Base-by-base conservation (phyloP, 306 rosid species). In the Sindora glabra region DNA sequence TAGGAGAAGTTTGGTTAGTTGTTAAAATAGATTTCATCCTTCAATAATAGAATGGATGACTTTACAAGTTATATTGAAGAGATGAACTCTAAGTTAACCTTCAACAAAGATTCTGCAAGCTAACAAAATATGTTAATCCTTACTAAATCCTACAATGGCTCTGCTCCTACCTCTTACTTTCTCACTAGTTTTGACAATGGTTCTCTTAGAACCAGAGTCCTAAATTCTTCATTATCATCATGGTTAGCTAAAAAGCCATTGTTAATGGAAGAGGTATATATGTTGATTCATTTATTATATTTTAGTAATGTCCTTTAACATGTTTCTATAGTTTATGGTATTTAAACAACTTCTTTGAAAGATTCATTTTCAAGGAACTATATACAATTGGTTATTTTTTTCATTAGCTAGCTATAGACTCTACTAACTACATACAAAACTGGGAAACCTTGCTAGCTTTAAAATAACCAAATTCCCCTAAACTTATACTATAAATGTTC, bases 1-100 rank as follows among this genome's bases (percentile, higher is more conserved):
- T 86, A 89, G 30, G 99, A 89, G 65, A 92, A 92, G 81, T 86
- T 89, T 64, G 96, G 99, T 65, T n/a, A n/a, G n/a, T n/a, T 94
- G 49, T 89, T 85, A 13, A 95, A 94, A 34, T 95, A 89, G 78
- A 86, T 94, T 42, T 86, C 94, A 8, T 85, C 94, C 10, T 79
- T 94, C 47, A 94, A 86, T 73, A 97, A 94, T 68, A 81, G 97
- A 64, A 94, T 94, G 90, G 97, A 89, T 60, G 97, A 86, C 70
- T 94, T 89, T 56, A 89, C 97, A n/a, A 76, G 42, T 75, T 80
- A 79, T 47, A 69, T 94, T 3, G 99, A 94, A 65, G 99, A 94
- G 81, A 70, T 94, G 62, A 94, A 86, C 64, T 74, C 89, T 53
- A 89, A 78, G 81, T 73, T 92, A 55, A 71, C 76, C 48, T 57